Evolutionary conservation across 305 asterid species (phyloP), one percentile per base, ranked within the genome.

Genomic region (Fraxinus angustifolia): DNA sequence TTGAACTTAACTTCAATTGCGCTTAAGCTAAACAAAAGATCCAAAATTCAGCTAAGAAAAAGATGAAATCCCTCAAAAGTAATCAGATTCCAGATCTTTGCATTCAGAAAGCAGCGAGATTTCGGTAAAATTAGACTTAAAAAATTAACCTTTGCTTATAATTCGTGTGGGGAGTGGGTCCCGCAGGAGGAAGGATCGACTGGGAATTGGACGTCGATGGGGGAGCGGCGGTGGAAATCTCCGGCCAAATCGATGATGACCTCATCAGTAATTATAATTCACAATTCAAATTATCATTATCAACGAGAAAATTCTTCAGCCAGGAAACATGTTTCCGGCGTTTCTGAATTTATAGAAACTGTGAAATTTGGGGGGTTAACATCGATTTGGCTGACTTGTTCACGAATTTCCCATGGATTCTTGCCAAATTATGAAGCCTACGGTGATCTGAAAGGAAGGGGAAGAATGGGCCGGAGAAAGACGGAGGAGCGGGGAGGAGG

Each of bases 191-290:
- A 70, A 70, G 42, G 77, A 82, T 84, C 81, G 75, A 88, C 87
- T 75, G 89, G 17, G 77, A 86, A 86, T 79, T 85, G 53, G 86
- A 78, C 76, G 89, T 6, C 35, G 75, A 87, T 84, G 75, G 85
- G 68, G 87, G 81, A 2, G 89, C 78, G 80, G 82, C 71, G 10
- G 88, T 72, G 82, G 87, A 84, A 87, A 89, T 88, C 81, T 89
- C 97, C 89, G 88, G 78, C 90, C 87, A 84, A 73, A 75, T 80
- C 79, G 87, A 82, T 68, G 91, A 84, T 79, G 92, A 90, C 90
- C 91, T 89, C 95, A 91, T 92, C 38, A 75, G 83, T 40, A 65
- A 78, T 70, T 42, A 75, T 70, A 38, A 40, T 81, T 79, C 79
- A 35, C 84, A 84, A 85, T 79, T 68, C 42, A 84, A 84, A 80